Evolutionary conservation across 257 asterid species (phyloP).

Genomic region (Ilex asprella): DNA sequence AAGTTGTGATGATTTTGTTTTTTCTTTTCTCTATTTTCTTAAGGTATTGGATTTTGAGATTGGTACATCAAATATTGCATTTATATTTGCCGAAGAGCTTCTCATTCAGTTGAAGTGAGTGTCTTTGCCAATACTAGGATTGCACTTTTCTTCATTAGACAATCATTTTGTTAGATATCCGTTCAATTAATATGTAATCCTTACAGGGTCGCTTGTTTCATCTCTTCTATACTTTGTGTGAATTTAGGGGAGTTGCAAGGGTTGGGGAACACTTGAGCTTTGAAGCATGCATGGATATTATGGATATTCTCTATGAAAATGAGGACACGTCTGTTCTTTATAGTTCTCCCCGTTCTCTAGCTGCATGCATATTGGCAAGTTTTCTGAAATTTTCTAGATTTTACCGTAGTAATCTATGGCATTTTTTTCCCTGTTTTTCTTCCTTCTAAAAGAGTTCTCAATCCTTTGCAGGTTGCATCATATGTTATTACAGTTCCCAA

Average conservation of each 20-base stretch:
- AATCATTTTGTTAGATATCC: neutral
- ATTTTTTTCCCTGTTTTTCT: neutral
- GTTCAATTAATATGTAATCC: neutral
- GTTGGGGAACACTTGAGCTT: slow-evolving; percentile 47
- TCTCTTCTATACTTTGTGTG: slow-evolving; percentile 16
- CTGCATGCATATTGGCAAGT: slow-evolving; percentile 65
- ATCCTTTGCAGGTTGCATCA: slow-evolving; percentile 48
- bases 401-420: neutral
- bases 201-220: neutral
- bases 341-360: slow-evolving; percentile 49
- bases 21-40: neutral
- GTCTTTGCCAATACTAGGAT: neutral
- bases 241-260: slow-evolving; percentile 48
- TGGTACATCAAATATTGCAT: slow-evolving; percentile 42
- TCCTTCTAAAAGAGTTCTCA: slow-evolving; percentile 4
- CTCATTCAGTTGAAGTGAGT: slow-evolving; percentile 58
- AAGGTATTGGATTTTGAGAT: slow-evolving; percentile 10
- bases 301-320: slow-evolving; percentile 80
- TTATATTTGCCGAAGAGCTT: slow-evolving; percentile 51
- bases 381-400: slow-evolving; percentile 12
- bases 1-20: neutral
- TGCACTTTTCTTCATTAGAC: neutral
- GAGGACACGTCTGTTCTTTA: slow-evolving; percentile 52
- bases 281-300: slow-evolving; percentile 68
- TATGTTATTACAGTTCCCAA: slow-evolving; percentile 62